Evolutionary conservation across 2,329 filamentous ascomycete species (phyloP).

Genomic region (Lasiodiplodia gonubiensis): DNA sequence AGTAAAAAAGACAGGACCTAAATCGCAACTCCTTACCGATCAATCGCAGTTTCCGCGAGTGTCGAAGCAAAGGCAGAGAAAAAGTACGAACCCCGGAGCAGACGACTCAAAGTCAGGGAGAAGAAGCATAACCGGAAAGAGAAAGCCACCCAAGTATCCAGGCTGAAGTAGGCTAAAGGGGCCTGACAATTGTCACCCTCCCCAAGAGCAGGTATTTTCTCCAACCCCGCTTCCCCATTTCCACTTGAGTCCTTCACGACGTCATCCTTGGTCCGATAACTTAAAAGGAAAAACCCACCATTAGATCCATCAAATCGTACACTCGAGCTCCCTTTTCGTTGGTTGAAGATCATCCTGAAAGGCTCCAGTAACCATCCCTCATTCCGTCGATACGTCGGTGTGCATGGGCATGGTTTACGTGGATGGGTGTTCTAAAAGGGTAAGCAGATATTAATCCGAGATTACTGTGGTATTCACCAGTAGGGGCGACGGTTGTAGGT

Average conservation of each 20-base stretch:
- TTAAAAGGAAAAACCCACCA: constrained; percentile 9
- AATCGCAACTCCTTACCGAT: not conserved
- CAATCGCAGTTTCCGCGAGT: constrained; percentile 3
- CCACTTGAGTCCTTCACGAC: not conserved
- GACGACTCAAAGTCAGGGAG: not conserved
- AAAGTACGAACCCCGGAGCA: not conserved
- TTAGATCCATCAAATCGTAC: constrained; percentile 27
- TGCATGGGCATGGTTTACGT: constrained; percentile 25
- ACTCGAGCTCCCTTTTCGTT: constrained; percentile 8
- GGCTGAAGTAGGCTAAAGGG: not conserved
- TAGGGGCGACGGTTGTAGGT: constrained; percentile 60
- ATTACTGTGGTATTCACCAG: constrained; percentile 42
- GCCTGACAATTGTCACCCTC: not conserved
- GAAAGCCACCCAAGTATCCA: not conserved
- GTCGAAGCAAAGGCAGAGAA: constrained; percentile 6
- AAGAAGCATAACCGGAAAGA: constrained; percentile 2
- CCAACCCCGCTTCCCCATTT: not conserved
- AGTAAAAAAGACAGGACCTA: constrained; percentile 2
- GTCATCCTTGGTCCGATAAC: not conserved
- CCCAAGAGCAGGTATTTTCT: not conserved
- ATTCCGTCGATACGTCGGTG: constrained; percentile 16
- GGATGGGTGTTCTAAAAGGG: constrained; percentile 25
- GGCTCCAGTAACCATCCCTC: constrained; percentile 21
- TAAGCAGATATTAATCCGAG: constrained; percentile 24
- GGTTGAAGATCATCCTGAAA: constrained; percentile 15